A percentile compares a stretch with the other conserved stretches of the same genome.
Evolutionary conservation across 768 basidiomycete species (phyloP).

Genomic region (Calvatia gigantea): DNA sequence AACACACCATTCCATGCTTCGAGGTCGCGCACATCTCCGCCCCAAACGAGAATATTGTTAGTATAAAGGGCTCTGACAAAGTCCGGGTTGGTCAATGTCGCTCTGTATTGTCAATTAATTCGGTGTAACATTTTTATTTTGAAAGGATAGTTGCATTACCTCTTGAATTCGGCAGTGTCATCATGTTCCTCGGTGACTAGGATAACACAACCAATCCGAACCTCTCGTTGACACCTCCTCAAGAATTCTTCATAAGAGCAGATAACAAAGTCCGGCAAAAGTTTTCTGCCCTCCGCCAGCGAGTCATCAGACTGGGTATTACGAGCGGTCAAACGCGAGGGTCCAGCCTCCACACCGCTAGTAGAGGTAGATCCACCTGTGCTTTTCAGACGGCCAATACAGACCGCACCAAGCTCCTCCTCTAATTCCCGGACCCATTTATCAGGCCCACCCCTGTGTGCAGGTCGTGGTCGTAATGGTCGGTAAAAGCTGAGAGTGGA

Average conservation of each 20-base stretch:
- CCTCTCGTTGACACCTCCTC: conserved; percentile 64
- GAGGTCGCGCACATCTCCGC: conserved; percentile 79
- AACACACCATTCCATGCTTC: conserved; percentile 73
- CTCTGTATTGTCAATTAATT: conserved; percentile 39
- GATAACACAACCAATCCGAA: conserved; percentile 73
- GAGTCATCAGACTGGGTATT: conserved; percentile 20
- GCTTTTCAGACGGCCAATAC: conserved; percentile 40
- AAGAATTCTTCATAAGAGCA: conserved; percentile 83
- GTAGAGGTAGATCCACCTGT: conserved; percentile 30
- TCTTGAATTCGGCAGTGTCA: conserved; percentile 82
- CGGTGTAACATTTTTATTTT: neutral
- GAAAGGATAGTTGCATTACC: conserved; percentile 35
- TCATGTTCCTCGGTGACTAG: conserved; percentile 91
- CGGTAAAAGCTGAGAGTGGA: conserved; percentile 43
- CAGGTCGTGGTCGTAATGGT: conserved; percentile 31
- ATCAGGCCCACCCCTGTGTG: conserved; percentile 55
- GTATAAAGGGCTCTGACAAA: conserved; percentile 68
- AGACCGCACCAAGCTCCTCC: conserved; percentile 79
- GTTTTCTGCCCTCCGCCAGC: conserved; percentile 35
- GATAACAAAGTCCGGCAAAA: conserved; percentile 77
- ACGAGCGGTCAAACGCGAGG: conserved; percentile 43
- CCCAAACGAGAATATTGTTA: conserved; percentile 85
- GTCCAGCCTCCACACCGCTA: conserved; percentile 36
- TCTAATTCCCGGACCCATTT: conserved; percentile 80
- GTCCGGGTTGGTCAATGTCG: conserved; percentile 69